Evolutionary conservation across 2,329 filamentous ascomycete species (phyloP).

Genomic region (Epichloe hybrida): DNA sequence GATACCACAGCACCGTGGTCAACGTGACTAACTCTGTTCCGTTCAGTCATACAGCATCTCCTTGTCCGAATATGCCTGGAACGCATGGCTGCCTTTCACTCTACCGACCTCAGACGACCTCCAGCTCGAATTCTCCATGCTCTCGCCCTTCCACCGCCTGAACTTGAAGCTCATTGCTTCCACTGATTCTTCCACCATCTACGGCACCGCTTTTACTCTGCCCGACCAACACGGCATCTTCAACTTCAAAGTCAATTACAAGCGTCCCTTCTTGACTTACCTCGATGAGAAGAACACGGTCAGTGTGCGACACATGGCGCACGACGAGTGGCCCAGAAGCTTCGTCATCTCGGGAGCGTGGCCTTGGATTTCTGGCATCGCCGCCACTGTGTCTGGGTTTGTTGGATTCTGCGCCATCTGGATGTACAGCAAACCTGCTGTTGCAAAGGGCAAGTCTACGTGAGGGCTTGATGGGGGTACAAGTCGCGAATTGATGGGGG

Average conservation of each 20-base stretch:
- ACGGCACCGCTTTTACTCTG: conserved; percentile 60
- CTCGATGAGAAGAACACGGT: conserved; percentile 92
- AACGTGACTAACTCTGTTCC: neutral
- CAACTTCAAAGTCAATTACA: conserved; percentile 96
- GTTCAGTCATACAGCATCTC: conserved; percentile 71
- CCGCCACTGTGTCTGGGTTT: conserved; percentile 72
- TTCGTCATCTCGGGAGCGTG: conserved; percentile 82
- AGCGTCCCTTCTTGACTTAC: conserved; percentile 78
- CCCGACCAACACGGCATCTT: conserved; percentile 99
- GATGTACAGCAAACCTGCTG: conserved; percentile 53
- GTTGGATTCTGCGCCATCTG: conserved; percentile 74
- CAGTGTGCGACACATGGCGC: conserved; percentile 89
- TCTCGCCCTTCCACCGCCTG: conserved; percentile 91
- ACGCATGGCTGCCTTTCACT: conserved; percentile 62
- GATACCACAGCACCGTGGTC: neutral
- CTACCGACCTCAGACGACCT: conserved; percentile 57
- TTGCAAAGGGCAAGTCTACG: conserved; percentile 13
- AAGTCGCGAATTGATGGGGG: neutral
- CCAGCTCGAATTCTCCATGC: conserved; percentile 97
- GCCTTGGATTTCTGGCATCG: conserved; percentile 88
- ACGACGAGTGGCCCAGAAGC: conserved; percentile 90
- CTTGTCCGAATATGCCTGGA: conserved; percentile 68
- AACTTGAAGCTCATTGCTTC: conserved; percentile 43
- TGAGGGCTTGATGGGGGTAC: conserved; percentile 12
- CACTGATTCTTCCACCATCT: conserved; percentile 58